Evolutionary conservation across 2,329 filamentous ascomycete genomes (phyloP).

Genomic region (Alternaria consortialis): DNA sequence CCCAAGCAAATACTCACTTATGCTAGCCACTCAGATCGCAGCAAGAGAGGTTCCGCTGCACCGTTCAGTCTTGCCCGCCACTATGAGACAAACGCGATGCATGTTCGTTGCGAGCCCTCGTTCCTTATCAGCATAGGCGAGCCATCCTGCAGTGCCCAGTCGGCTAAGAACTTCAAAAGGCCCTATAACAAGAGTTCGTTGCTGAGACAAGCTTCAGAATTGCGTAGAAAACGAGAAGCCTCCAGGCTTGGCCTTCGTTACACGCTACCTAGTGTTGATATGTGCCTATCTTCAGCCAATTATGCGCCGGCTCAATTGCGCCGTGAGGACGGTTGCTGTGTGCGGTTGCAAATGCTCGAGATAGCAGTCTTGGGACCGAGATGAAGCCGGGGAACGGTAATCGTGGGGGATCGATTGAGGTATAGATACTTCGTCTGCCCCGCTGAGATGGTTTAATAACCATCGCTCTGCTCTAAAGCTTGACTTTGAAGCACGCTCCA

Average conservation of each 20-base stretch:
- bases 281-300: constrained; percentile 38
- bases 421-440: constrained; percentile 31
- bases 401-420: constrained; percentile 2
- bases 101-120: not conserved
- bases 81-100: constrained; percentile 5
- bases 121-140: constrained; percentile 35
- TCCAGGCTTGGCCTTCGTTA: constrained; percentile 13
- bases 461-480: constrained; percentile 1
- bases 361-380: constrained; percentile 23
- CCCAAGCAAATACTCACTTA: not conserved
- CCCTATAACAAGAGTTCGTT: constrained; percentile 10
- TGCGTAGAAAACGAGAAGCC: constrained; percentile 7
- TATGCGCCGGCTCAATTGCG: not conserved
- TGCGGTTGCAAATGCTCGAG: constrained; percentile 15
- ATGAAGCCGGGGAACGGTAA: not conserved
- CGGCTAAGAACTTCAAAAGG: constrained; percentile 7
- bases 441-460: constrained; percentile 5
- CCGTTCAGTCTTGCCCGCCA: constrained; percentile 18
- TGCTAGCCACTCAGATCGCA: constrained; percentile 20
- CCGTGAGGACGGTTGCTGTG: constrained; percentile 2
- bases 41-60: constrained; percentile 12
- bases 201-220: constrained; percentile 19
- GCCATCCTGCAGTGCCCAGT: constrained; percentile 16
- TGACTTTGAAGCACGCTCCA: constrained; percentile 15
- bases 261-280: constrained; percentile 8